A percentile compares a stretch with the other conserved stretches of the same genome.
Conservation (phyloP, 768 basidiomycete species). For the Sporobolomyces phaffii region DNA sequence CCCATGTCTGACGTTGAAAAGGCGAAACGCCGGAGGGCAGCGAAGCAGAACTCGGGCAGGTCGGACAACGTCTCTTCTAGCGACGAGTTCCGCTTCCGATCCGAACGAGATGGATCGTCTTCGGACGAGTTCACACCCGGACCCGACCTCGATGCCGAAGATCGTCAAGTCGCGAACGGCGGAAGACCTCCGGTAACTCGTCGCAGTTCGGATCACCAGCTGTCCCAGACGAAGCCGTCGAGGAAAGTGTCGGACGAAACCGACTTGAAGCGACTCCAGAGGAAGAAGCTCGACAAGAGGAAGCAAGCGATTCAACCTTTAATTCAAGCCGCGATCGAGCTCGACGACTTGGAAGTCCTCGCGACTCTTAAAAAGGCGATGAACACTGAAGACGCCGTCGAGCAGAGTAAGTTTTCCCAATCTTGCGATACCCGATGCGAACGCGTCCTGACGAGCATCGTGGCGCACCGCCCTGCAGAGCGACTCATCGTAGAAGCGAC, state of each 20-base stretch:
- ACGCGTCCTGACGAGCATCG: too few relatives aligned
- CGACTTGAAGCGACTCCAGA: neutral
- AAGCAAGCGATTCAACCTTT: neutral
- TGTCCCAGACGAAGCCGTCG: neutral
- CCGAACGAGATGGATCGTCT: neutral
- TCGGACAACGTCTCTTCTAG: conserved; percentile 4
- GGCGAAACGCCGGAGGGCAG: neutral
- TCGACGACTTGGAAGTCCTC: neutral
- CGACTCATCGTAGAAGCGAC: too few relatives aligned
- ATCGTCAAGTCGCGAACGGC: neutral
- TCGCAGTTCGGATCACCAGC: too few relatives aligned
- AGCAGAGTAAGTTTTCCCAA: neutral
- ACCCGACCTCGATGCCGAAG: conserved; percentile 10
- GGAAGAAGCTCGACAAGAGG: neutral
- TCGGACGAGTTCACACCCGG: neutral
- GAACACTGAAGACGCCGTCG: neutral
- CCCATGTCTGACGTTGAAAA: neutral
- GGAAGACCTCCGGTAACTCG: too few relatives aligned
- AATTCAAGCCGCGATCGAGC: neutral
- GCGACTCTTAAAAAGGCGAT: neutral
- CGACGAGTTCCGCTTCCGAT: conserved; percentile 16
- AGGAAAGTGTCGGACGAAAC: too few relatives aligned
- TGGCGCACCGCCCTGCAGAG: too few relatives aligned
- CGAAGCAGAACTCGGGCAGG: neutral
- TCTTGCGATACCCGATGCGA: too few relatives aligned